Percentiles rank a stretch among this genome's conserved stretches.
Evolutionary conservation across 805 yeast genomes (phyloP).

Genomic region (Wickerhamomyces hampshirensis): DNA sequence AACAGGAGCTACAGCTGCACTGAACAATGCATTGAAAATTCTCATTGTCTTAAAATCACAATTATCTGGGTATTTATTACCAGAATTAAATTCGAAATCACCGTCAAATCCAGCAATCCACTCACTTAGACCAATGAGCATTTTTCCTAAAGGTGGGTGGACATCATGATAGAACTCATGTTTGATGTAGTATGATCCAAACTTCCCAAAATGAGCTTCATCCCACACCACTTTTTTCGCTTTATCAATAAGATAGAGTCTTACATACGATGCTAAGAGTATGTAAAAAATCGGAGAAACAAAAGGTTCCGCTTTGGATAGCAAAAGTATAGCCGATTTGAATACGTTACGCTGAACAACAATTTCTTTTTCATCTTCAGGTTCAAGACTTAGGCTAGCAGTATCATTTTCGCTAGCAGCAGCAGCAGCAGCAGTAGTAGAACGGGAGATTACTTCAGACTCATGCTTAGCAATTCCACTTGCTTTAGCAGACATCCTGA

Average conservation of each 20-base stretch:
- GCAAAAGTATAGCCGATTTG: not conserved
- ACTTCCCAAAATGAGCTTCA: constrained; percentile 87
- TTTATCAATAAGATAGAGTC: constrained; percentile 55
- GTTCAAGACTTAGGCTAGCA: not conserved
- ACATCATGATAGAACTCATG: constrained; percentile 84
- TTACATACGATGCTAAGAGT: constrained; percentile 42
- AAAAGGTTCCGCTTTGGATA: constrained; percentile 12
- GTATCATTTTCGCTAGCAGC: not conserved
- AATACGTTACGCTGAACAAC: not conserved
- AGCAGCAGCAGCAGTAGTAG: not conserved
- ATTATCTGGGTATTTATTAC: constrained; percentile 56
- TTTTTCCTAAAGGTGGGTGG: constrained; percentile 83
- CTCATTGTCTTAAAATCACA: constrained; percentile 64
- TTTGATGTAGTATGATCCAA: constrained; percentile 73
- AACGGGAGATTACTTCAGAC: not conserved
- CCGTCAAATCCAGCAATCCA: constrained; percentile 81
- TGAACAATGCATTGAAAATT: constrained; percentile 63
- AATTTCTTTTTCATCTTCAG: not conserved
- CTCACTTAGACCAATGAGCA: constrained; percentile 75
- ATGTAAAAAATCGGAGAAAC: constrained; percentile 42
- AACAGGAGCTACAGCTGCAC: constrained; percentile 61
- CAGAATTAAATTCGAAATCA: constrained; percentile 68
- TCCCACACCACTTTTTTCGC: constrained; percentile 75
- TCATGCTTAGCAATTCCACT: not conserved
- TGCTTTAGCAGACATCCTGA: not conserved